These are phyloP conservation scores for Kondoa malvinella DNA, from an alignment of 768 basidiomycete species.

Conservation along the genomic window DNA sequence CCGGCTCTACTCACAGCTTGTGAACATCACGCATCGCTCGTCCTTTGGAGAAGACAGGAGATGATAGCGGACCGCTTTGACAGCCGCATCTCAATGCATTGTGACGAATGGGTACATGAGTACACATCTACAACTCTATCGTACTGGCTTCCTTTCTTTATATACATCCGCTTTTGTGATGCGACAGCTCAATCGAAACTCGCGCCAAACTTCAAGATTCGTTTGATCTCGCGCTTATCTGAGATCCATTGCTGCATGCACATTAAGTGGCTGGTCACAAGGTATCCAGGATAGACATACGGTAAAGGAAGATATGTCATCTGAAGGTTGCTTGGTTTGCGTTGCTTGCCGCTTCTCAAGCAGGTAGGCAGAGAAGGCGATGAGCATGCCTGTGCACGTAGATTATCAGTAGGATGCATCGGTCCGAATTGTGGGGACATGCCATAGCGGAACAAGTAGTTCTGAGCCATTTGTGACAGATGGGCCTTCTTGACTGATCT, in stretches of 20 bases:
- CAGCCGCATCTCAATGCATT: too few species aligned
- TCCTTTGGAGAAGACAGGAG: too few species aligned
- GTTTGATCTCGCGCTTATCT: neutral
- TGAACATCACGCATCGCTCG: neutral
- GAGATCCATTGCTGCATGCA: neutral
- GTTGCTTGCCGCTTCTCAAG: conserved; percentile 32
- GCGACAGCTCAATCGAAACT: neutral
- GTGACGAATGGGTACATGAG: neutral
- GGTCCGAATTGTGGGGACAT: neutral
- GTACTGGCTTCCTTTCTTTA: neutral
- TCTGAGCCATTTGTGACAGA: conserved; percentile 57
- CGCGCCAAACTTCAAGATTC: neutral
- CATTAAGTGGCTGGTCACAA: neutral
- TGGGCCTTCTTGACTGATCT: conserved; percentile 61
- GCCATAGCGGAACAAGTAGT: conserved; percentile 52
- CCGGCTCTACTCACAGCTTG: neutral
- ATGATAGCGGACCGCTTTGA: too few species aligned
- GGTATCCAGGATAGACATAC: neutral
- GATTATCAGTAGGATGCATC: neutral
- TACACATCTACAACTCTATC: too few species aligned
- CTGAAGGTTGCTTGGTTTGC: neutral
- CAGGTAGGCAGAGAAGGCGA: conserved; percentile 87
- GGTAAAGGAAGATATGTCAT: neutral
- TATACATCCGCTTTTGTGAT: neutral
- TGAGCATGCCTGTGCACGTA: conserved; percentile 57